Base-by-base conservation (phyloP, 371 early-diverging fungal genomes). In the Furculomyces boomerangus region DNA sequence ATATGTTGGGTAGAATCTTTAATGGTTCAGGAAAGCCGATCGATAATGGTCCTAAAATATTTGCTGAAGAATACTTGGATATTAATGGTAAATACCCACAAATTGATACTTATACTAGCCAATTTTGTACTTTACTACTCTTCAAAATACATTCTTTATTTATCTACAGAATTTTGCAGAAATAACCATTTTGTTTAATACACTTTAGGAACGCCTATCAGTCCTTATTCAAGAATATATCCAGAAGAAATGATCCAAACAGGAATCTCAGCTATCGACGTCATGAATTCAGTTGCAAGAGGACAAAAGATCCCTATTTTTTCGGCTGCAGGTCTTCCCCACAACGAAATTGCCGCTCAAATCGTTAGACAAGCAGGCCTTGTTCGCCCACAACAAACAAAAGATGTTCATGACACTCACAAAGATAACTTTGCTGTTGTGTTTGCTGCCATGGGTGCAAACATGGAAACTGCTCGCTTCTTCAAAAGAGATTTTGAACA, bases 211-310 rank as follows among this genome's bases (percentile, higher is more conserved):
- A 93, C 94, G 58, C 99, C 99, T 31, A 96, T 99, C 74, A 99
- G 99, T 75, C 99, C 99, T 32, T 93, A 80, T 73, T 89, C 93
- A 50, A 88, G 99, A 73, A 93, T 97, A 60, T 99, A 99, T 68
- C 99, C 99, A 48, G 98, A 96, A 75, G 99, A 99, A 77, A 99
- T 99, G 99, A 98, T 99, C 59, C 98, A 99, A 74, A 99, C 99
- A 20, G 99, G 99, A 66, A 92, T 99, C 56, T 98, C 98, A 29
- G 90, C 99, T 52, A 99, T 99, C 61, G 99, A 99, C 72, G 94
- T 95, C 57, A 99, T 99, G 99, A 99, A 96, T 78, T 96, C 97
- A 32, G 97, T 99, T 77, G 99, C 99, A 47, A 88, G 99, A 76
- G 99, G 99, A 14, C 99, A 99, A 74, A 99, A 99, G 83, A 99